Conservation (phyloP, 805 yeast species). For the Vanderwaltozyma yarrowii region DNA sequence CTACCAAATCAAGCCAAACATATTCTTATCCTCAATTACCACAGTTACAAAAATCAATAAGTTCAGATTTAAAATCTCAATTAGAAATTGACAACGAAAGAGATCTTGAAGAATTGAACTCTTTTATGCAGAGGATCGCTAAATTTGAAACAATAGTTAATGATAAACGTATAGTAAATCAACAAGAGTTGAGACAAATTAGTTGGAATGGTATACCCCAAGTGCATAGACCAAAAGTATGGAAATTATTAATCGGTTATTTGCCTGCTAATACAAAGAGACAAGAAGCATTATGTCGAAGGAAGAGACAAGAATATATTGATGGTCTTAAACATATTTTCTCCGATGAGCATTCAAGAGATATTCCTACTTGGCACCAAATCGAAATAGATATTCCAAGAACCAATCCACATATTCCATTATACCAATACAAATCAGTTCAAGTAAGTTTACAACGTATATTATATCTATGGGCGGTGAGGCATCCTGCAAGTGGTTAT, state of each 20-base stretch:
- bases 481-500: conserved; percentile 97
- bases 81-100: conserved; percentile 24
- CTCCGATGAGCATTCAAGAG: conserved; percentile 42
- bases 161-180: conserved; percentile 45
- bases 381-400: conserved; percentile 90
- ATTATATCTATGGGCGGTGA: conserved; percentile 84
- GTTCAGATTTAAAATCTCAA: conserved; percentile 15
- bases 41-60: conserved; percentile 14
- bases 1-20: conserved; percentile 6
- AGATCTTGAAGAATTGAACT: conserved; percentile 39
- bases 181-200: conserved; percentile 60
- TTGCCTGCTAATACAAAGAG: conserved; percentile 77
- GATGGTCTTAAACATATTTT: conserved; percentile 67
- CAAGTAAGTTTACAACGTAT: conserved; percentile 75
- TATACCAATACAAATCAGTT: conserved; percentile 59
- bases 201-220: conserved; percentile 94
- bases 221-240: conserved; percentile 66
- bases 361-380: conserved; percentile 86
- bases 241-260: conserved; percentile 89
- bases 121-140: conserved; percentile 49
- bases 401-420: conserved; percentile 74
- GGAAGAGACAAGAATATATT: conserved; percentile 78
- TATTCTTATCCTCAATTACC: conserved; percentile 25
- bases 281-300: conserved; percentile 53
- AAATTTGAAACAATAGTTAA: conserved; percentile 57